phyloP scores from a whole-genome alignment of 2,329 filamentous ascomycete genomes.

The Cladobotryum mycophilum region DNA sequence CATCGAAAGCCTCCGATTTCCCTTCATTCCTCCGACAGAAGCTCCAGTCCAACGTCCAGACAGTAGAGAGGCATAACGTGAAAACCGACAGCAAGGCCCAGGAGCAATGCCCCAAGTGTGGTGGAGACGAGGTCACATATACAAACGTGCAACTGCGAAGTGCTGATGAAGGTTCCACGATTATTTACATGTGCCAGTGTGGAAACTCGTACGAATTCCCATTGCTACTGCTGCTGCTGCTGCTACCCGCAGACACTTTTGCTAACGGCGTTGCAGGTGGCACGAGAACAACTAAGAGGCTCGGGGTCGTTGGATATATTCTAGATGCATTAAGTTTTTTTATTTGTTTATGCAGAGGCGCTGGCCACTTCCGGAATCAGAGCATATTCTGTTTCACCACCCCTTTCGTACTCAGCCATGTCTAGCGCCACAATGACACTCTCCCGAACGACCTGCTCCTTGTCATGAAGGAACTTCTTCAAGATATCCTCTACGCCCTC shows the following conservation, averaged over 20 bases:
- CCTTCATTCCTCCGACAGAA: constrained; percentile 85
- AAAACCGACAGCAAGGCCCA: constrained; percentile 63
- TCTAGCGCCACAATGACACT: constrained; percentile 93
- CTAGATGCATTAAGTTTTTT: not conserved
- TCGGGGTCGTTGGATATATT: no score
- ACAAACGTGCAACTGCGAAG: constrained; percentile 80
- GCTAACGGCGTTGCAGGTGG: constrained; percentile 35
- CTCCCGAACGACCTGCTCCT: constrained; percentile 88
- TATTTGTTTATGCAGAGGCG: constrained; percentile 30
- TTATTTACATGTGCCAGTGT: constrained; percentile 86
- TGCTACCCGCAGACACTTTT: constrained; percentile 2
- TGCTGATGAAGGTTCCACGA: constrained; percentile 90
- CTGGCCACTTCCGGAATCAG: constrained; percentile 64
- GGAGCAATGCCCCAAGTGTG: constrained; percentile 74
- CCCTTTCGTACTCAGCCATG: constrained; percentile 96
- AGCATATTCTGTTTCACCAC: constrained; percentile 83
- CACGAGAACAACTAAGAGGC: constrained; percentile 53
- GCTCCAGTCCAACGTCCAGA: constrained; percentile 74
- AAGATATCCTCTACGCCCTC: constrained; percentile 84
- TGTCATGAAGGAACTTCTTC: constrained; percentile 78
- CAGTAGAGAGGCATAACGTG: constrained; percentile 69
- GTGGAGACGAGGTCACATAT: constrained; percentile 73
- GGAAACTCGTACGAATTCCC: constrained; percentile 64
- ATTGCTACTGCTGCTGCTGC: constrained; percentile 4
- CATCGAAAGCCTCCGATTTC: constrained; percentile 84